These are phyloP conservation scores for Rhodotorula sphaerocarpa DNA, from an alignment of 768 basidiomycete species.

Conservation along the genomic window DNA sequence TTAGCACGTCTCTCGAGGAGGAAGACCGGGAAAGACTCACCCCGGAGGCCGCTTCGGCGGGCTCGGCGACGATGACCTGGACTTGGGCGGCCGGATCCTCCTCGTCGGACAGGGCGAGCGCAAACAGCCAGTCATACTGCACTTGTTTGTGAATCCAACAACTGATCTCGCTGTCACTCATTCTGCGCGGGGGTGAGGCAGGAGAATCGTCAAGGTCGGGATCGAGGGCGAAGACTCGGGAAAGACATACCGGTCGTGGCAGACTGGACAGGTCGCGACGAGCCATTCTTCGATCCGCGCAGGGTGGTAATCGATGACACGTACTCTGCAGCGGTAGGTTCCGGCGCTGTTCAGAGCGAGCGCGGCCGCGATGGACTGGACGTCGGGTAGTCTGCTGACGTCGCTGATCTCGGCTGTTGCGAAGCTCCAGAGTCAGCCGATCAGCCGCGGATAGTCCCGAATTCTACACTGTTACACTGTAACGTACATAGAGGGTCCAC, in stretches of 20 bases:
- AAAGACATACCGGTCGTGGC: not conserved
- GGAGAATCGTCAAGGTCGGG: not conserved
- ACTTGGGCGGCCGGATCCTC: not conserved
- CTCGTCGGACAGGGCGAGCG: not conserved
- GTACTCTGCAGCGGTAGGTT: constrained; percentile 1
- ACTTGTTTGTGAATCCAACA: not conserved
- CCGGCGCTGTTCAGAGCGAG: not conserved
- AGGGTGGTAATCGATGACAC: constrained; percentile 10
- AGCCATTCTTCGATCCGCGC: constrained; percentile 4
- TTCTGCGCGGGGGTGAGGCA: not conserved
- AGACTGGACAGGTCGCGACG: constrained; percentile 4
- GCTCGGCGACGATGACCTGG: not conserved
- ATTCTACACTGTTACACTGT: too few relatives aligned
- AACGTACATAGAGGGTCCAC: too few relatives aligned
- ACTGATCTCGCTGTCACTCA: not conserved
- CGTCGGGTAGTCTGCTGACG: not conserved
- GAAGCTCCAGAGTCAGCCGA: too few relatives aligned
- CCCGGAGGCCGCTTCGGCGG: too few relatives aligned
- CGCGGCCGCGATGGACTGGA: not conserved
- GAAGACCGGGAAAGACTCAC: too few relatives aligned
- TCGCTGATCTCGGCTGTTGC: constrained; percentile 3
- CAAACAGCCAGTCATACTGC: not conserved
- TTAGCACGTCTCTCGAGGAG: too few relatives aligned
- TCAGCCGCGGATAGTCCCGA: too few relatives aligned
- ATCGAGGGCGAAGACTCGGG: not conserved